Base-by-base conservation (phyloP, 495 filamentous ascomycete genomes). In the Chaetomidium leptoderma region DNA sequence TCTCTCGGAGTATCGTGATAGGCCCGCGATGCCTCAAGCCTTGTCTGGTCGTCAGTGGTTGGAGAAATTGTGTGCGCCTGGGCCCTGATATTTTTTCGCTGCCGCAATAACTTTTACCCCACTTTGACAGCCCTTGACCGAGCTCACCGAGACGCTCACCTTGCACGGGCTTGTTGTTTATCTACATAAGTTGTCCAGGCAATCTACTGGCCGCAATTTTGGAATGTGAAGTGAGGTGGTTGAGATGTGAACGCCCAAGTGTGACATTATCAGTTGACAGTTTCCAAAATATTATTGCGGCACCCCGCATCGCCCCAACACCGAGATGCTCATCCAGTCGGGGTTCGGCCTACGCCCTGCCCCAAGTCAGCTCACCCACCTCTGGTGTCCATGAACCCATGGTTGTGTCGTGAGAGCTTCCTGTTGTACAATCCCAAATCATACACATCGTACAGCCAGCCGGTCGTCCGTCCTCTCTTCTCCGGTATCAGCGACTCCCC, bases 61-160 rank as follows among this genome's bases (percentile, higher is more conserved):
- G 66, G 68, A 70, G 65, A 70, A 70, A 65, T 70, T 70, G 63
- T 70, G 68, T 66, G 68, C 63, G 68, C 63, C 58, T 57, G 64
- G 66, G 62, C 62, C 64, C 55, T 62, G 60, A 58, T 61, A 62
- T 67, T 70, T 69, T n/a, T 69, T 67, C 66, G 66, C 66, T 64
- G 57, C 63, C 66, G 64, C 64, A 69, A 63, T 65, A 69, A 67
- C 55, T 64, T 66, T 64, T 67, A 67, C 68, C 66, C 66, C 68
- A 67, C 64, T 49, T 53, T 57, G 29, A 37, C 43, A 43, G 32
- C 42, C 40, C 47, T 50, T 65, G 43, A 63, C 60, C 53, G 55
- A 13, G 26, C 48, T 57, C 57, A 55, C 52, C 55, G 53, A 57
- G 51, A 33, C 32, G 10, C 40, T 68, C 58, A 62, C 58, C 63